These are phyloP conservation scores for Incumbomyces lentus DNA, from an alignment of 2,329 filamentous ascomycete species.

Conservation along the genomic window DNA sequence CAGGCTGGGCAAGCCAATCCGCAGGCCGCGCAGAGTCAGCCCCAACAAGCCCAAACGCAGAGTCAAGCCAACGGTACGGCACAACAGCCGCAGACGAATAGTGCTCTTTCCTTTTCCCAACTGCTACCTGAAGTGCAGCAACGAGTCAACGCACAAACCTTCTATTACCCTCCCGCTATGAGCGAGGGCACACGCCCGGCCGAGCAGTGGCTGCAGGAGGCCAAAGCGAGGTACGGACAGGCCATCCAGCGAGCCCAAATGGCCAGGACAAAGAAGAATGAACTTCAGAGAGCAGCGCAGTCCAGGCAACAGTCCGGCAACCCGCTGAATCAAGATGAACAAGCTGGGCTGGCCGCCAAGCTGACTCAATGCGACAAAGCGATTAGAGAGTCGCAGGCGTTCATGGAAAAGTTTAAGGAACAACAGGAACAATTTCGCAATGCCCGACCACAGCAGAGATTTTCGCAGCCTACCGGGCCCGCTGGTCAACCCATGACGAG, in stretches of 20 bases:
- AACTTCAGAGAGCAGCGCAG: conserved; percentile 30
- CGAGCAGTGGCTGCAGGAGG: conserved; percentile 37
- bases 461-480: conserved; percentile 1
- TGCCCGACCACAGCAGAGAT: conserved; percentile 21
- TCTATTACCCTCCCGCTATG: conserved; percentile 37
- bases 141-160: conserved; percentile 35
- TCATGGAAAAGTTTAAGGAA: conserved; percentile 38
- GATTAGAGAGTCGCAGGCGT: conserved; percentile 32
- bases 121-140: conserved; percentile 36
- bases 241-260: conserved; percentile 40
- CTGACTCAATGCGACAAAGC: conserved; percentile 20
- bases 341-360: conserved; percentile 30
- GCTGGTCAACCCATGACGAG: conserved; percentile 16
- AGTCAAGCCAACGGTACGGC: conserved; percentile 4
- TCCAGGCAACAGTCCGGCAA: conserved; percentile 31
- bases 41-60: conserved; percentile 7
- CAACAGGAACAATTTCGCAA: conserved; percentile 37
- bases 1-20: conserved; percentile 20
- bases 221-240: conserved; percentile 37
- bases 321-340: conserved; percentile 31
- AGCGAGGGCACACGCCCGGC: conserved; percentile 30
- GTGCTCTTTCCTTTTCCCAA: conserved; percentile 31
- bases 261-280: conserved; percentile 32
- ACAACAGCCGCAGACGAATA: conserved; percentile 22
- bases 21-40: conserved; percentile 3